A percentile compares a stretch with the other conserved stretches of the same genome.
Conservation (phyloP, 768 basidiomycete genomes). For the Hebeloma cylindrosporum region DNA sequence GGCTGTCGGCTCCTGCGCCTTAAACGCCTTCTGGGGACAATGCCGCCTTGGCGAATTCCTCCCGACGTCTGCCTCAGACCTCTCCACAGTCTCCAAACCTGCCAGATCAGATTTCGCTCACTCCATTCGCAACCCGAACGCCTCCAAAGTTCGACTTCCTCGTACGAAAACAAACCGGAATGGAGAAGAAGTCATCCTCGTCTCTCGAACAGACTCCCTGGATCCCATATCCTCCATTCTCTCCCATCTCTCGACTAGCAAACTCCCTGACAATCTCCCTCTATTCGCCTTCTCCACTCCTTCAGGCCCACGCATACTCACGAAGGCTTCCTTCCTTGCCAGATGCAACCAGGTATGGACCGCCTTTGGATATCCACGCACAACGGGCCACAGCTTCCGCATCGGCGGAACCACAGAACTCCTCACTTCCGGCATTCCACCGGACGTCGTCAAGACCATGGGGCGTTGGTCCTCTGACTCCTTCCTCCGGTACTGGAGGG, state of each 20-base stretch:
- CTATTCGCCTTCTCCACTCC: slow-evolving; percentile 16
- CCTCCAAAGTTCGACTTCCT: slow-evolving; percentile 24
- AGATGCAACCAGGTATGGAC: slow-evolving; percentile 31
- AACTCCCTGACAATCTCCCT: slow-evolving; percentile 4
- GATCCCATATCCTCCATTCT: slow-evolving; percentile 20
- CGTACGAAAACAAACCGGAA: slow-evolving; percentile 21
- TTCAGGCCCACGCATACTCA: slow-evolving; percentile 10
- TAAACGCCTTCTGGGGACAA: slow-evolving; percentile 34
- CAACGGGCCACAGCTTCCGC: slow-evolving; percentile 22
- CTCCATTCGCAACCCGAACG: slow-evolving; percentile 1
- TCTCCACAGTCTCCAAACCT: slow-evolving; percentile 8
- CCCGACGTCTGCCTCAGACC: slow-evolving; percentile 2
- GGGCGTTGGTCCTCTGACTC: slow-evolving; percentile 29
- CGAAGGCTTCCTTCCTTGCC: slow-evolving; percentile 16
- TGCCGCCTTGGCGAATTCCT: slow-evolving; percentile 33
- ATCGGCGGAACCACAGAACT: slow-evolving; percentile 26
- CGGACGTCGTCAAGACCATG: slow-evolving; percentile 27
- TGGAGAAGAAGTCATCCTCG: slow-evolving; percentile 23
- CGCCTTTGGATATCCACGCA: slow-evolving; percentile 2
- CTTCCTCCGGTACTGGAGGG: slow-evolving; percentile 26
- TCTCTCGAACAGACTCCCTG: slow-evolving; percentile 8
- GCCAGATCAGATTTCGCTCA: slow-evolving; percentile 1
- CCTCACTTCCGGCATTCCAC: slow-evolving; percentile 19
- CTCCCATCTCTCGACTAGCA: slow-evolving; percentile 16
- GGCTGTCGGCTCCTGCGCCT: slow-evolving; percentile 22